Conservation (phyloP, 805 yeast species). For the Candida dajiaensis region DNA sequence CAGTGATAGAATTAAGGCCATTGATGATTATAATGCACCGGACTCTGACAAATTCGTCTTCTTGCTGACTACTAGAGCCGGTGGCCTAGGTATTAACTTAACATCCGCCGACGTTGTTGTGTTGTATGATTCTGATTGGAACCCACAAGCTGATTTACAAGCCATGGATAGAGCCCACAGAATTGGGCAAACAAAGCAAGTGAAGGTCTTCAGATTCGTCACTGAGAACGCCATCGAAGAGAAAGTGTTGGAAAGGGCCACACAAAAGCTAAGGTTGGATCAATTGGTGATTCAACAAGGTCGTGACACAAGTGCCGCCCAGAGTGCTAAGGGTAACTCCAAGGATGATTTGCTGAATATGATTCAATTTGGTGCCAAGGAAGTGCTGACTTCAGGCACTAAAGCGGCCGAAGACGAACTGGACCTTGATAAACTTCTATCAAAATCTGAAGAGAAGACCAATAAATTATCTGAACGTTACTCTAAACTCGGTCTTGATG, state of each 20-base stretch:
- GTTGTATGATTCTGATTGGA: conserved; percentile 79
- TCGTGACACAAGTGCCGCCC: conserved; percentile 30
- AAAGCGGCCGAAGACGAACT: conserved; percentile 36
- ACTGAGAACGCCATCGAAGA: conserved; percentile 84
- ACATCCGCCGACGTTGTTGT: conserved; percentile 78
- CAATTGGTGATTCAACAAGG: conserved; percentile 83
- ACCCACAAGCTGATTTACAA: conserved; percentile 84
- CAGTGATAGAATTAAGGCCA: conserved; percentile 65
- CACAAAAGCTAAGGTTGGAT: conserved; percentile 72
- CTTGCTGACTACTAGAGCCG: conserved; percentile 77
- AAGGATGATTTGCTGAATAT: conserved; percentile 72
- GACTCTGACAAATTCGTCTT: conserved; percentile 69
- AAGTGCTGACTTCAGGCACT: conserved; percentile 34
- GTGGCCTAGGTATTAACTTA: conserved; percentile 82
- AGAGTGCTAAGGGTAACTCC: conserved; percentile 35
- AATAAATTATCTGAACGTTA: conserved; percentile 56
- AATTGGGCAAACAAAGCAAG: conserved; percentile 83
- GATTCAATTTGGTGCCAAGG: conserved; percentile 82
- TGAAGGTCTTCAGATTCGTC: conserved; percentile 68
- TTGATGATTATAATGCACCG: conserved; percentile 77
- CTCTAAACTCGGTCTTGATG: conserved; percentile 65
- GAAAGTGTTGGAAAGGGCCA: conserved; percentile 74
- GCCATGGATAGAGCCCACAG: conserved; percentile 90
- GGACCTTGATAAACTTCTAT: conserved; percentile 57
- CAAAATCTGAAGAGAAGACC: conserved; percentile 59